These are phyloP conservation scores for Pyrus communis DNA, from an alignment of 306 rosid species.

Conservation along the genomic window DNA sequence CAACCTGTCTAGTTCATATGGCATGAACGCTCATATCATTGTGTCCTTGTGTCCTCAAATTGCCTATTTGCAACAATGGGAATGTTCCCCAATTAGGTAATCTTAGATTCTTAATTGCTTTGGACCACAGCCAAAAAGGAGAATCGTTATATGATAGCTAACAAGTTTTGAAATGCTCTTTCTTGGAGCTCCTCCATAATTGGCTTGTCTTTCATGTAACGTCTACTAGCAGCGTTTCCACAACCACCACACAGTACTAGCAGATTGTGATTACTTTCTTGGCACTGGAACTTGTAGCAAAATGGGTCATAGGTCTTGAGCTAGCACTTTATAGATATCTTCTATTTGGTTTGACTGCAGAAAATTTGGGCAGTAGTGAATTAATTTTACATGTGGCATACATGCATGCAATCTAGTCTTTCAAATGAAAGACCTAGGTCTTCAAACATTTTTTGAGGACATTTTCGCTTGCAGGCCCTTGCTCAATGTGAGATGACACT, in stretches of 20 bases:
- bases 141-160: background rate
- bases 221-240: background rate
- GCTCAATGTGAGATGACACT: slow-evolving; percentile 62
- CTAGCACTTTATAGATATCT: background rate
- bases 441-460: slow-evolving; percentile 6
- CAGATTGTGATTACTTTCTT: background rate
- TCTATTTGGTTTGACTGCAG: background rate
- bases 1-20: slow-evolving; percentile 10
- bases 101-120: background rate
- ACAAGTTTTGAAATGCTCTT: background rate
- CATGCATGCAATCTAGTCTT: slow-evolving; percentile 1
- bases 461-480: slow-evolving; percentile 59
- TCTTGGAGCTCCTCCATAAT: background rate
- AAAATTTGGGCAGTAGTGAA: background rate
- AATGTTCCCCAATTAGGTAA: background rate
- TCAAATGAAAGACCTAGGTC: background rate
- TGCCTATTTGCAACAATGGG: background rate
- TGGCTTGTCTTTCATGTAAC: background rate
- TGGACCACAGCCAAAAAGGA: background rate
- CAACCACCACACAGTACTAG: background rate
- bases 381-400: background rate
- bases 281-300: background rate
- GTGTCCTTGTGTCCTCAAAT: background rate
- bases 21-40: background rate
- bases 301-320: background rate